Evolutionary conservation across 805 yeast genomes (phyloP).

Genomic region (Starmerella sp.): DNA sequence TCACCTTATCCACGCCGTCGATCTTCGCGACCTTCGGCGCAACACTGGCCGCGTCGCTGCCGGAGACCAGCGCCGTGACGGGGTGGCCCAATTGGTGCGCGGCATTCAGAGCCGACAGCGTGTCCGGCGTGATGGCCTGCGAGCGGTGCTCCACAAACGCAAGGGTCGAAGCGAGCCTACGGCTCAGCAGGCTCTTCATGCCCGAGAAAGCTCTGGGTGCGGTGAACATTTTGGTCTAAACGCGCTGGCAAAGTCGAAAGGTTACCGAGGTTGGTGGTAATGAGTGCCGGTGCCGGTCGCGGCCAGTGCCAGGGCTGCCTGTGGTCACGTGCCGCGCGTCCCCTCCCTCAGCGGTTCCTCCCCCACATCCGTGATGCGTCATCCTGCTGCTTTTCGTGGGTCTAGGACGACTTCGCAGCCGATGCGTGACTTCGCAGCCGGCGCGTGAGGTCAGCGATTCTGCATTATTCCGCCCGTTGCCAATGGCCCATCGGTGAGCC

Average conservation of each 20-base stretch:
- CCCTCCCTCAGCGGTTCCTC: too few relatives aligned
- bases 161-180: slow-evolving; percentile 49
- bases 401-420: too few relatives aligned
- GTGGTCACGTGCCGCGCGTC: too few relatives aligned
- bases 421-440: too few relatives aligned
- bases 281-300: background rate
- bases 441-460: too few relatives aligned
- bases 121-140: slow-evolving; percentile 48
- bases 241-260: too few relatives aligned
- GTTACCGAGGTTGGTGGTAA: background rate
- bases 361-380: too few relatives aligned
- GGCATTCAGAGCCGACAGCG: slow-evolving; percentile 65
- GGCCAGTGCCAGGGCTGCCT: background rate
- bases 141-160: slow-evolving; percentile 59
- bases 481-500: too few relatives aligned
- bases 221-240: background rate
- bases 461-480: too few relatives aligned
- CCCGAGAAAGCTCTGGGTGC: background rate
- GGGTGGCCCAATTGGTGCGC: slow-evolving; percentile 64
- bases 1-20: slow-evolving; percentile 42
- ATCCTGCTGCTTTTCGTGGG: too few relatives aligned
- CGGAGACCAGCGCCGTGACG: slow-evolving; percentile 66
- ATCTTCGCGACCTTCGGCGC: slow-evolving; percentile 47
- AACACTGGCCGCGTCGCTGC: slow-evolving; percentile 42
- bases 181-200: background rate